These are phyloP conservation scores for Wickerhamiella shivajii DNA, from an alignment of 805 yeast species.

Conservation along the genomic window DNA sequence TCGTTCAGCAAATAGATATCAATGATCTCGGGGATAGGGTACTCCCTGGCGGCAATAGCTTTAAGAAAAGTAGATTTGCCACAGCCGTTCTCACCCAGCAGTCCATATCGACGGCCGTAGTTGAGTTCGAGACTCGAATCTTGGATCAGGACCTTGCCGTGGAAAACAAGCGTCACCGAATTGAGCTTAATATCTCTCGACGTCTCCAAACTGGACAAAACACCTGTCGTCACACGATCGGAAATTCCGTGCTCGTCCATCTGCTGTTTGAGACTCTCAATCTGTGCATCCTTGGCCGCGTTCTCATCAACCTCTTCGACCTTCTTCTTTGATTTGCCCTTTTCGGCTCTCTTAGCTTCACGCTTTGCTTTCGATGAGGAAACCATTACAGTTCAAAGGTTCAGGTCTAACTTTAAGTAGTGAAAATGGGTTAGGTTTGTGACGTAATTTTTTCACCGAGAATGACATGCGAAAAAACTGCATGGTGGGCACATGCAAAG, in stretches of 20 bases:
- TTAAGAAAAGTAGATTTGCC: conserved; percentile 94
- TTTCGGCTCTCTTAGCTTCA: conserved; percentile 90
- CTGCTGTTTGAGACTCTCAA: conserved; percentile 80
- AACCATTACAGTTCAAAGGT: too few species aligned
- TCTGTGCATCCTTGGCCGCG: conserved; percentile 45
- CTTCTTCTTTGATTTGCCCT: conserved; percentile 54
- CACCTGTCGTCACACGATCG: conserved; percentile 97
- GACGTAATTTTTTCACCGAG: too few species aligned
- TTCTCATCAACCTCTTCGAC: conserved; percentile 34
- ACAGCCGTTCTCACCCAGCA: conserved; percentile 96
- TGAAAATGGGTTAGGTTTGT: too few species aligned
- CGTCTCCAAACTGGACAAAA: conserved; percentile 71
- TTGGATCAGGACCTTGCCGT: conserved; percentile 91
- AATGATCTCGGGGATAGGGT: conserved; percentile 81
- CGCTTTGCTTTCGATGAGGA: conserved; percentile 96
- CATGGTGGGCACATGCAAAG: too few species aligned
- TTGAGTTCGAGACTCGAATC: conserved; percentile 87
- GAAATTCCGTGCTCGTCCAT: conserved; percentile 87
- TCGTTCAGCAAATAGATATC: conserved; percentile 90
- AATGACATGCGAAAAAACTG: too few species aligned
- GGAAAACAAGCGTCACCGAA: conserved; percentile 84
- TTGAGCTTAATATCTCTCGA: conserved; percentile 89
- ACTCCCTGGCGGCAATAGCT: conserved; percentile 91
- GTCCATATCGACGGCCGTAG: conserved; percentile 95
- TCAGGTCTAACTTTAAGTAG: too few species aligned